Base-by-base conservation (phyloP, 2,329 filamentous ascomycete species). In the Aspergillus sp. region DNA sequence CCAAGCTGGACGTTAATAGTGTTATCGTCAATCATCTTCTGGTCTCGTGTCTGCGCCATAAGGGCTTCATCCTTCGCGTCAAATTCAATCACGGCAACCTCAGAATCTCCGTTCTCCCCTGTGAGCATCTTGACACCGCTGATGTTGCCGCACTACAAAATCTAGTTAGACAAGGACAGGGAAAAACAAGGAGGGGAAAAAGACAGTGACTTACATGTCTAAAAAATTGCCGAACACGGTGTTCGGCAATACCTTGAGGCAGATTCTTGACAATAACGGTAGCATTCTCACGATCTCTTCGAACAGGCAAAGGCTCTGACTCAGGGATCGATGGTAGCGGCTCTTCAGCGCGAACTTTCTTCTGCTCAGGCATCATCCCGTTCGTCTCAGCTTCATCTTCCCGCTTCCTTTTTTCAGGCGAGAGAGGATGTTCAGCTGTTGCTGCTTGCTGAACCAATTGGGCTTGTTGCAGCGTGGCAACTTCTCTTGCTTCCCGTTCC, bases 271-370 rank as follows among this genome's bases (percentile, higher is more conserved):
- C 83, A 45, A 94, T 80, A 42, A 97, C 77, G 0, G 87, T 90
- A 0, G 88, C 85, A 65, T 97, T 86, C 62, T 98, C 93, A 38
- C 93, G 83, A 66, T 98, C 90, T 46, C 93, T 83, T 65, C 88
- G 91, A 29, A 75, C 66, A 29, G 71, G 63, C 48, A 52, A 56
- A 43, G 51, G 57, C 56, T 59, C 64, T 4, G 59, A 48, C 30
- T 62, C 62, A 19, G 59, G 58, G 7, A 66, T 66, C 9, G 62
- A 57, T 56, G 49, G 42, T 9, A 55, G 48, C 26, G 51, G 53
- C 12, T 71, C 67, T 39, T 73, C 73, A 8, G 66, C 71, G 49
- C 72, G 88, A 33, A 77, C 74, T 57, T 86, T 88, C 66, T 95
- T 96, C 52, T 65, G 94, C 52, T 67, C 76, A 3, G 72, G 70